Percentiles rank a stretch among this genome's conserved stretches.
phyloP scores from a whole-genome alignment of 2,329 filamentous ascomycete genomes.

The Talaromyces verruculosus region DNA sequence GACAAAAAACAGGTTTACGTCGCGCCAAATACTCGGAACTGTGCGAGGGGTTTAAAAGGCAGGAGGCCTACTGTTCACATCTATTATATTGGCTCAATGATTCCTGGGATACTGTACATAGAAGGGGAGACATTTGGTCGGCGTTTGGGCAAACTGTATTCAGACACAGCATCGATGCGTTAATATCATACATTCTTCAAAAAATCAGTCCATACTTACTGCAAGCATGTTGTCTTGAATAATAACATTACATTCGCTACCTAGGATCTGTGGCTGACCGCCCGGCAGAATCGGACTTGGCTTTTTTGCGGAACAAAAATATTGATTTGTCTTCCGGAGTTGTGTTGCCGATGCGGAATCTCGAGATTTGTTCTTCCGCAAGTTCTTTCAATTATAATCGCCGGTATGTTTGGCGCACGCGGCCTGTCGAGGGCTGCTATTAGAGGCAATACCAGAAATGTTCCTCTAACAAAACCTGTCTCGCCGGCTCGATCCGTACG shows the following conservation, averaged over 20 bases:
- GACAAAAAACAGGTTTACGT: not conserved
- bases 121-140: slow-evolving; percentile 30
- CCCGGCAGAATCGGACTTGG: slow-evolving; percentile 40
- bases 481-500: slow-evolving; percentile 36
- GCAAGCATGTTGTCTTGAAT: too few species aligned
- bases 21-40: not conserved
- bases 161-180: slow-evolving; percentile 10
- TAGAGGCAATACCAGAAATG: slow-evolving; percentile 38
- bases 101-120: slow-evolving; percentile 34
- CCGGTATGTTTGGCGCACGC: slow-evolving; percentile 57
- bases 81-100: slow-evolving; percentile 9
- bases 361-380: slow-evolving; percentile 2
- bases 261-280: slow-evolving; percentile 24
- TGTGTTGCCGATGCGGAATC: not conserved
- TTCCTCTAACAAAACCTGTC: slow-evolving; percentile 31
- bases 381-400: slow-evolving; percentile 9
- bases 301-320: slow-evolving; percentile 23
- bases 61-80: slow-evolving; percentile 3
- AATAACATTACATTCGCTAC: too few species aligned
- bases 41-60: not conserved
- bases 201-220: not conserved
- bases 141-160: slow-evolving; percentile 33
- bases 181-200: not conserved
- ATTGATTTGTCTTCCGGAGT: slow-evolving; percentile 16
- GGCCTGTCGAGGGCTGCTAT: slow-evolving; percentile 52